A percentile compares a stretch with the other conserved stretches of the same genome.
Evolutionary conservation across 2,329 filamentous ascomycete species (phyloP).

Genomic region (Colletotrichum gloeosporioides): DNA sequence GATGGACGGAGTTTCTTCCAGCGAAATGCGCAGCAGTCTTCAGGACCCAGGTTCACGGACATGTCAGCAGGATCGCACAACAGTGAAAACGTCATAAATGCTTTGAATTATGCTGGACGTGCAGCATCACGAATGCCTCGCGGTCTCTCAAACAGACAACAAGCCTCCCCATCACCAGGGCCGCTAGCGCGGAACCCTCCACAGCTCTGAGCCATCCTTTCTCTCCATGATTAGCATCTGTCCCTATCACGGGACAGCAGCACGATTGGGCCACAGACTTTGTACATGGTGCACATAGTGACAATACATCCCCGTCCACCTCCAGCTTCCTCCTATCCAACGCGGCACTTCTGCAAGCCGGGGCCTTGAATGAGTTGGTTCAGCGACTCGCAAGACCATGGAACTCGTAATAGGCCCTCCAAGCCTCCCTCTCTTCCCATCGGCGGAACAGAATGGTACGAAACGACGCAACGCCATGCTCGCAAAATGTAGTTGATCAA

Average conservation of each 20-base stretch:
- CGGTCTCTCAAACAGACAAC: background rate
- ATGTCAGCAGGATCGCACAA: no score
- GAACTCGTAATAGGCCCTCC: background rate
- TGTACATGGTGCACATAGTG: background rate
- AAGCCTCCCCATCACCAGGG: background rate
- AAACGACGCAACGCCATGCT: slow-evolving; percentile 18
- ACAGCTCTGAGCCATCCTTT: background rate
- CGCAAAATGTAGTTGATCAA: slow-evolving; percentile 1
- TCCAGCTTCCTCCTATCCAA: background rate
- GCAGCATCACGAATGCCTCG: slow-evolving; percentile 4
- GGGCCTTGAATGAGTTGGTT: background rate
- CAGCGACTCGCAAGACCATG: background rate
- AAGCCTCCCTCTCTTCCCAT: background rate
- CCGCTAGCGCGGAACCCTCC: background rate
- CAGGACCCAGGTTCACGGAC: no score
- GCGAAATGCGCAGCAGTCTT: no score
- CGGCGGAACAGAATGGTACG: background rate
- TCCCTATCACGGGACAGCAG: background rate
- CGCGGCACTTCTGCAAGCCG: background rate
- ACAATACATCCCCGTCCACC: background rate
- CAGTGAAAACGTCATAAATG: background rate
- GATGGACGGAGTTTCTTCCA: no score
- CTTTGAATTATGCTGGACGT: slow-evolving; percentile 8
- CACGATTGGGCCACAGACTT: background rate
- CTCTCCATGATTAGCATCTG: background rate